Conservation (phyloP, 805 yeast species). For the Grigorovia yakushimaensis region DNA sequence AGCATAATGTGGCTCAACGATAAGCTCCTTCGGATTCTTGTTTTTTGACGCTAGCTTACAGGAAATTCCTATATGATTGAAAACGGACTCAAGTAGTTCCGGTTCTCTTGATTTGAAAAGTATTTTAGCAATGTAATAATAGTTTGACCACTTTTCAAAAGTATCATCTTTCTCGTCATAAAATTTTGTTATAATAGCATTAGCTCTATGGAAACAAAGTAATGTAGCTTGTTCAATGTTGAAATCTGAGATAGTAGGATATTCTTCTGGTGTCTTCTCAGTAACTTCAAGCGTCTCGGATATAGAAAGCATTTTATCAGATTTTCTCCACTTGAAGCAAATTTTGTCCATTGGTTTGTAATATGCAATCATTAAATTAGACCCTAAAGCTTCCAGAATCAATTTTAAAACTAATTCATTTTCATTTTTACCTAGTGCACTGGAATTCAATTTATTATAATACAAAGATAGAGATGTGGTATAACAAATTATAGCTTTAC, state of each 20-base stretch:
- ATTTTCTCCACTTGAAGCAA: slow-evolving; percentile 34
- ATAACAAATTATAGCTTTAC: slow-evolving; percentile 63
- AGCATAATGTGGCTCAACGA: slow-evolving; percentile 72
- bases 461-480: slow-evolving; percentile 43
- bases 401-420: slow-evolving; percentile 11
- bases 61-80: slow-evolving; percentile 33
- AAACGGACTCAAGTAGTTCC: slow-evolving; percentile 7
- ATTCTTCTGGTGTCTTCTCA: slow-evolving; percentile 5
- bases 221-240: slow-evolving; percentile 25
- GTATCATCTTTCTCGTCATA: neutral
- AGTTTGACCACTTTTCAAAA: slow-evolving; percentile 49
- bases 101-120: slow-evolving; percentile 39
- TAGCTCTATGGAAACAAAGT: slow-evolving; percentile 16
- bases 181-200: slow-evolving; percentile 10
- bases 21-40: slow-evolving; percentile 38
- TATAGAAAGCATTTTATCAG: slow-evolving; percentile 10
- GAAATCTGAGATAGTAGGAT: slow-evolving; percentile 17
- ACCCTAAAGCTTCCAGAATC: slow-evolving; percentile 16
- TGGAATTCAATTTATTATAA: neutral
- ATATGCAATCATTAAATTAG: slow-evolving; percentile 39
- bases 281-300: slow-evolving; percentile 13
- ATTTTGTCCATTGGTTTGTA: slow-evolving; percentile 56
- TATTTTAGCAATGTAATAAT: slow-evolving; percentile 49
- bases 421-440: slow-evolving; percentile 5
- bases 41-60: slow-evolving; percentile 33